A percentile compares a stretch with the other conserved stretches of the same genome.
Conservation (phyloP, 306 rosid species). For the Cucumis hystrix region DNA sequence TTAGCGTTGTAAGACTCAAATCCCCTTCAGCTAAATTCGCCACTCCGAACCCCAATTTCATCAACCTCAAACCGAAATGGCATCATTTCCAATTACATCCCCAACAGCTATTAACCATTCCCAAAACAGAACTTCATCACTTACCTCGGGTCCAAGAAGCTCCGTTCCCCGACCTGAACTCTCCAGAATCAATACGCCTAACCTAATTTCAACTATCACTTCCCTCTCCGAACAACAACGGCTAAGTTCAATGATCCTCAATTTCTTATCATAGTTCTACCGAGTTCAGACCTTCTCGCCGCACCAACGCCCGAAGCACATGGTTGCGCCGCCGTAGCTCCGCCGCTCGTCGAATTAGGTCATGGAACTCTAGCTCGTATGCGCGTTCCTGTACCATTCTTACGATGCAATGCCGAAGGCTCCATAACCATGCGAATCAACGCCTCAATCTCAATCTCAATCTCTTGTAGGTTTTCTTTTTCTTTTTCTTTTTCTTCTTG, state of each 20-base stretch:
- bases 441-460: not conserved
- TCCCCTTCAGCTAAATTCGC: not conserved
- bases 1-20: not conserved
- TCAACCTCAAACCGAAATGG: not conserved
- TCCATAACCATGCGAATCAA: not conserved
- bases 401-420: not conserved
- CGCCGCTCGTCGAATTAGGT: not conserved
- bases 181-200: not conserved
- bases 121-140: not conserved
- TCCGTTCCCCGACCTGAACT: not conserved
- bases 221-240: not conserved
- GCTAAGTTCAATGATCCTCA: not conserved
- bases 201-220: not conserved
- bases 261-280: not conserved
- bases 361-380: not conserved
- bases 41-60: not conserved
- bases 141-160: not conserved
- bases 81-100: not conserved
- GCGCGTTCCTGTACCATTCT: not conserved
- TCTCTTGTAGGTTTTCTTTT: not conserved
- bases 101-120: not conserved
- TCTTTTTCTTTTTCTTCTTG: not conserved
- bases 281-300: not conserved
- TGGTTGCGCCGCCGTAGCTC: not conserved
- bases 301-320: not conserved